A percentile compares a stretch with the other conserved stretches of the same genome.
These are phyloP conservation scores for Tetradesmus obliquus DNA, from an alignment of 139 green algal genomes.

Conservation along the genomic window DNA sequence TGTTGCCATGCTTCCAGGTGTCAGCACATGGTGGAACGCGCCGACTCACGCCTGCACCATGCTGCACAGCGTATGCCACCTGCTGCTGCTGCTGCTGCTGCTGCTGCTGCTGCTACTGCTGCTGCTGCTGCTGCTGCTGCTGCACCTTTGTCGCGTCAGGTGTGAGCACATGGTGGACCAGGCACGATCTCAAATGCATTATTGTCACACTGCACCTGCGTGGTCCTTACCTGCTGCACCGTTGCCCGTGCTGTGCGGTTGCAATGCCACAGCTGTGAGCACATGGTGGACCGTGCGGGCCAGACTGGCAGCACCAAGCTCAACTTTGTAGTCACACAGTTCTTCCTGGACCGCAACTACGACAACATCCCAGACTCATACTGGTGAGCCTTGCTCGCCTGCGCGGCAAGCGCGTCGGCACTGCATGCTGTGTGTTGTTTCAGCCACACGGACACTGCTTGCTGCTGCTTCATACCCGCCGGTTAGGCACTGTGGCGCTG, in stretches of 20 bases:
- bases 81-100: too few relatives aligned
- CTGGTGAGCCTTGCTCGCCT: not conserved
- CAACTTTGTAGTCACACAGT: conserved; percentile 48
- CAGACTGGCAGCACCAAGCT: conserved; percentile 26
- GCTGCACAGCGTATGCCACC: not conserved
- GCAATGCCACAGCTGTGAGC: conserved; percentile 24
- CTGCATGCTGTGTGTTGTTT: not conserved
- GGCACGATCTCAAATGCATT: too few relatives aligned
- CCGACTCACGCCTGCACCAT: too few relatives aligned
- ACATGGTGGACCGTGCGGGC: conserved; percentile 32
- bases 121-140: too few relatives aligned
- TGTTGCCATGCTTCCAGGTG: too few relatives aligned
- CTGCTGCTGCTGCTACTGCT: too few relatives aligned
- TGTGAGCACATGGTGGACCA: too few relatives aligned
- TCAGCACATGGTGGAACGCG: too few relatives aligned
- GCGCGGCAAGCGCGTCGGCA: not conserved
- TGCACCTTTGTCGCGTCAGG: too few relatives aligned
- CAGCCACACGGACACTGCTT: not conserved
- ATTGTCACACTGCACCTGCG: not conserved
- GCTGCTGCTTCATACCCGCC: not conserved
- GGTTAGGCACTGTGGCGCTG: not conserved
- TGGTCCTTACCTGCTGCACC: not conserved
- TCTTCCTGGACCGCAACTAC: conserved; percentile 31
- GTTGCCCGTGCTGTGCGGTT: not conserved
- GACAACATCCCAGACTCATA: conserved; percentile 39